Conservation (phyloP, 306 rosid genomes). For the Pterocarpus macrocarpus region DNA sequence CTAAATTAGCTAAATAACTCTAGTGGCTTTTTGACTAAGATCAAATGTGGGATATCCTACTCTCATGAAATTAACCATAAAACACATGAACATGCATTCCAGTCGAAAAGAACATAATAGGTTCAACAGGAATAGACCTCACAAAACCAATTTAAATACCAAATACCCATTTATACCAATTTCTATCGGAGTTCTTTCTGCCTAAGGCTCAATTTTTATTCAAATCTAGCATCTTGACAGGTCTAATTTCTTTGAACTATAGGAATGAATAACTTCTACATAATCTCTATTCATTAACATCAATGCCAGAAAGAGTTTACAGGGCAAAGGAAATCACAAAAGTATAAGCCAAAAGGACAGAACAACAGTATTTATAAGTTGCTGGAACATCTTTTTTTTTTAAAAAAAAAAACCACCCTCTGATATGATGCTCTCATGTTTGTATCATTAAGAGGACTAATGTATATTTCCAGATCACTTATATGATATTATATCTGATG, state of each 20-base stretch:
- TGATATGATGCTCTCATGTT: no score
- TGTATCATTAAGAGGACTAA: no score
- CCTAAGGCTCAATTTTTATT: background rate
- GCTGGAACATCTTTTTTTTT: no score
- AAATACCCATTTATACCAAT: background rate
- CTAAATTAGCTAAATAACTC: background rate
- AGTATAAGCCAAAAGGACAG: conserved; percentile 1
- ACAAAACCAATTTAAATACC: no score
- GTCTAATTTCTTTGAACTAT: conserved; percentile 21
- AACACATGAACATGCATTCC: conserved; percentile 4
- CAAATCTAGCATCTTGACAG: background rate
- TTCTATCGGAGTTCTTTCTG: conserved; percentile 6
- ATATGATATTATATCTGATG: no score
- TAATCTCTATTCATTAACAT: background rate
- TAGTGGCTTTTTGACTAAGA: background rate
- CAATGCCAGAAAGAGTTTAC: conserved; percentile 12
- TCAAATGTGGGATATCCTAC: background rate
- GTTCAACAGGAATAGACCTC: background rate
- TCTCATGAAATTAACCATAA: background rate
- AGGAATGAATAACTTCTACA: background rate
- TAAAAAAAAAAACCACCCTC: no score
- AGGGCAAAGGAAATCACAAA: background rate
- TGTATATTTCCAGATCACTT: no score
- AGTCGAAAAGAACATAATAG: background rate
- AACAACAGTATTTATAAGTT: background rate